Evolutionary conservation across 2,329 filamentous ascomycete species (phyloP), one percentile per base, ranked within the genome.

Genomic region (Pseudocercospora fijiensis): DNA sequence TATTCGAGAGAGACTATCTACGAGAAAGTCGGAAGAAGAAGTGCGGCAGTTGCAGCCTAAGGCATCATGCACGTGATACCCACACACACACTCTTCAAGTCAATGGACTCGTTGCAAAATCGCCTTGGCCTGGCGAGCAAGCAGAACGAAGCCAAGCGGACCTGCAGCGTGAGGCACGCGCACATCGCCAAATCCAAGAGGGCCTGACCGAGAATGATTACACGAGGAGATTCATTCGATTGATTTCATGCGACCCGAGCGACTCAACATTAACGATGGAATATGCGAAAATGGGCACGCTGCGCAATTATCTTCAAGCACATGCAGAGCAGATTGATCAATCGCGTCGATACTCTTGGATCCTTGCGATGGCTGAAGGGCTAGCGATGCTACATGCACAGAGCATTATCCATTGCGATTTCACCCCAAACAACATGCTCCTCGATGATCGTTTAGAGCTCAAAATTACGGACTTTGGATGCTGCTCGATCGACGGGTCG

Each of bases 241-340:
- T 56, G 11, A 56, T 56, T 9, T 56, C 52, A 18, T 56, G n/a
- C 26, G n/a, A 56, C 20, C 52, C 52, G 52, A 16, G 11, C n/a
- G 52, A 56, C 52, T 56, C 52, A 24, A 56, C 52, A 56, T 56
- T 56, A 37, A 56, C n/a, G 30, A 56, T 56, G 52, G 52, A 56
- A 4, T 56, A 56, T 56, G 26, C 26, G 52, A 24, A 37, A 22
- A 56, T 30, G 16, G 52, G 52, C 52, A 56, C 52, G 22, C 52
- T 56, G 7, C 52, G 52, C 52, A 24, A 56, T 24, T 56, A 56
- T 16, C 52, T 56, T 56, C 52, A 30, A 28, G 3, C 52, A 30
- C 52, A 53, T 18, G 8, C 16, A 53, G 49, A 26, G n/a, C 49
- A 56, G 52, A 33, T 16, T 56, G n/a, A 33, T 18, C 10, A n/a